phyloP scores from a whole-genome alignment of 1,284 basidiomycete species.

The Papiliotrema nemorosa region DNA sequence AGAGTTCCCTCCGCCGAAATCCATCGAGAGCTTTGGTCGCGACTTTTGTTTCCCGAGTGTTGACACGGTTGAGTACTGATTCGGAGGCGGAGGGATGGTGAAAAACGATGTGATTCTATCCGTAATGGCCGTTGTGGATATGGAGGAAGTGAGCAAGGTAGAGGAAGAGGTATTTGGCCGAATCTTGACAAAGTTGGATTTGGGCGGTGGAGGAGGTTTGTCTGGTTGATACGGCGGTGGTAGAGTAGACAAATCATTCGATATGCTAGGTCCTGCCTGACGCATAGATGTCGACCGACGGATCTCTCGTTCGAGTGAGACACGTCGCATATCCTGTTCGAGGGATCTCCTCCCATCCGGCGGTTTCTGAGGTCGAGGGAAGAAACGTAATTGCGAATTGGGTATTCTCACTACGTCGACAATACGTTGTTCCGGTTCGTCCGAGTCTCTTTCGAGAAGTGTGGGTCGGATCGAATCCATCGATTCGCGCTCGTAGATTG shows the following conservation, averaged over 20 bases:
- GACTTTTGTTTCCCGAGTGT: background rate
- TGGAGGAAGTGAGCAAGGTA: background rate
- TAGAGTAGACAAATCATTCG: conserved; percentile 26
- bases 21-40: background rate
- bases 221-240: conserved; percentile 17
- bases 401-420: conserved; percentile 45
- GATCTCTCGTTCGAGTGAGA: conserved; percentile 9
- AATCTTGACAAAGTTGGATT: conserved; percentile 20
- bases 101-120: conserved; percentile 21
- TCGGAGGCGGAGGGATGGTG: conserved; percentile 27
- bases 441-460: background rate
- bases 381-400: conserved; percentile 45
- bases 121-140: conserved; percentile 1
- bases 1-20: background rate
- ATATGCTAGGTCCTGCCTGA: conserved; percentile 14
- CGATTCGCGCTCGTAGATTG: conserved; percentile 11
- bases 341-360: conserved; percentile 17
- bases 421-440: conserved; percentile 15
- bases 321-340: conserved; percentile 11
- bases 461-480: conserved; percentile 4
- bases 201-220: conserved; percentile 5
- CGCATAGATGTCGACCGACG: background rate
- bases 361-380: conserved; percentile 32
- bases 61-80: background rate
- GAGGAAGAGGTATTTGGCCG: conserved; percentile 16